Evolutionary conservation across 1,284 basidiomycete species (phyloP).

Genomic region (Malassezia globosa): DNA sequence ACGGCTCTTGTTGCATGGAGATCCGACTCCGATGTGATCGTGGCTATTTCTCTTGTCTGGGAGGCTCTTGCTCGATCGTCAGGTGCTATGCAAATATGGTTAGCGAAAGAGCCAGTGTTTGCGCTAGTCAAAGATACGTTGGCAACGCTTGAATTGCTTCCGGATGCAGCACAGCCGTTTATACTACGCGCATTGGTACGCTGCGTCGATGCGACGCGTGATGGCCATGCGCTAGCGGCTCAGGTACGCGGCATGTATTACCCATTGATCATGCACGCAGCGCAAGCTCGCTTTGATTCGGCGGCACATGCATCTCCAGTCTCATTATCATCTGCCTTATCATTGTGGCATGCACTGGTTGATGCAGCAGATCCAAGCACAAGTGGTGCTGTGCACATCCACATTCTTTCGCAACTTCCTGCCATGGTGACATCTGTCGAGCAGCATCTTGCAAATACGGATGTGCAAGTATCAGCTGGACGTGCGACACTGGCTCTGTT

Average conservation of each 20-base stretch:
- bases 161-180: slow-evolving; percentile 30
- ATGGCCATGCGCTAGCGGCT: slow-evolving; percentile 9
- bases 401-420: slow-evolving; percentile 7
- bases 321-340: slow-evolving; percentile 5
- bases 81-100: slow-evolving; percentile 27
- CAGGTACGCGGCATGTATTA: slow-evolving; percentile 17
- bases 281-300: slow-evolving; percentile 7
- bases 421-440: not conserved
- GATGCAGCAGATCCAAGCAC: slow-evolving; percentile 6
- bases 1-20: slow-evolving; percentile 26
- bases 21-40: slow-evolving; percentile 33
- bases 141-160: slow-evolving; percentile 22
- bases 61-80: slow-evolving; percentile 23
- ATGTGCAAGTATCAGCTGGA: slow-evolving; percentile 8
- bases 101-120: slow-evolving; percentile 27
- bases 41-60: slow-evolving; percentile 25
- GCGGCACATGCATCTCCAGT: slow-evolving; percentile 3
- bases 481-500: slow-evolving; percentile 18
- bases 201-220: slow-evolving; percentile 31
- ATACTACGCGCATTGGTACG: slow-evolving; percentile 31
- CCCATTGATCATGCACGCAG: slow-evolving; percentile 19
- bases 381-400: slow-evolving; percentile 3
- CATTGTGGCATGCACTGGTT: slow-evolving; percentile 4
- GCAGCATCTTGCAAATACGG: slow-evolving; percentile 1
- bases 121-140: slow-evolving; percentile 26